Evolutionary conservation across 1,284 basidiomycete species (phyloP).

Genomic region (Hypsizygus ulmarius): DNA sequence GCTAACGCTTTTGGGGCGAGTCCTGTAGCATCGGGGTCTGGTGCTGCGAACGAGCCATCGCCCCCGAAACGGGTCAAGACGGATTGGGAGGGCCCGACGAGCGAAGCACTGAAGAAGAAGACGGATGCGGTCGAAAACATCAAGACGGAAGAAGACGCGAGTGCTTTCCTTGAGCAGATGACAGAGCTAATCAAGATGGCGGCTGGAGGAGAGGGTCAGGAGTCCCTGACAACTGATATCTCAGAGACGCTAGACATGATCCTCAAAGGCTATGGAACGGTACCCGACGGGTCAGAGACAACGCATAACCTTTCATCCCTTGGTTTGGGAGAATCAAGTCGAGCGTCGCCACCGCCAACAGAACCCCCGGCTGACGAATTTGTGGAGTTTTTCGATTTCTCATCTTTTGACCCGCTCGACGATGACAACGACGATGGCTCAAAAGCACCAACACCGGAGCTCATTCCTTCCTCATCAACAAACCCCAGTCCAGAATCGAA

Average conservation of each 20-base stretch:
- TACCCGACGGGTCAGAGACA: constrained; percentile 38
- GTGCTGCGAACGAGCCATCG: constrained; percentile 49
- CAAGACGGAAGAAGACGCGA: constrained; percentile 65
- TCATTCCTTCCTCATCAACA: constrained; percentile 65
- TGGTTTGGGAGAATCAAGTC: constrained; percentile 33
- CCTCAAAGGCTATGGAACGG: constrained; percentile 49
- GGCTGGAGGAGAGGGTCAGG: constrained; percentile 42
- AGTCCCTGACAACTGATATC: constrained; percentile 48
- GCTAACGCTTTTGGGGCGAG: constrained; percentile 22
- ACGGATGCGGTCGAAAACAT: constrained; percentile 54
- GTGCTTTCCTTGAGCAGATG: constrained; percentile 60
- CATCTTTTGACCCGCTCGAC: constrained; percentile 45
- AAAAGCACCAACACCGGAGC: constrained; percentile 68
- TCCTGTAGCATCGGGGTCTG: constrained; percentile 26
- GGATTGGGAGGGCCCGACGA: constrained; percentile 63
- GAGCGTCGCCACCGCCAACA: constrained; percentile 34
- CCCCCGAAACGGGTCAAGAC: constrained; percentile 69
- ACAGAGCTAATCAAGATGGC: constrained; percentile 56
- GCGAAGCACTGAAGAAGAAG: constrained; percentile 52
- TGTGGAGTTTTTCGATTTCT: constrained; percentile 66
- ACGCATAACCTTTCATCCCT: constrained; percentile 34
- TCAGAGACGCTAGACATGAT: constrained; percentile 60
- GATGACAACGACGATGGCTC: constrained; percentile 63
- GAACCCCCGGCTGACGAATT: constrained; percentile 45
- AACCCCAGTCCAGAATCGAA: constrained; percentile 75